Evolutionary conservation across 495 filamentous ascomycete species (phyloP).

Genomic region (Echria macrotheca): DNA sequence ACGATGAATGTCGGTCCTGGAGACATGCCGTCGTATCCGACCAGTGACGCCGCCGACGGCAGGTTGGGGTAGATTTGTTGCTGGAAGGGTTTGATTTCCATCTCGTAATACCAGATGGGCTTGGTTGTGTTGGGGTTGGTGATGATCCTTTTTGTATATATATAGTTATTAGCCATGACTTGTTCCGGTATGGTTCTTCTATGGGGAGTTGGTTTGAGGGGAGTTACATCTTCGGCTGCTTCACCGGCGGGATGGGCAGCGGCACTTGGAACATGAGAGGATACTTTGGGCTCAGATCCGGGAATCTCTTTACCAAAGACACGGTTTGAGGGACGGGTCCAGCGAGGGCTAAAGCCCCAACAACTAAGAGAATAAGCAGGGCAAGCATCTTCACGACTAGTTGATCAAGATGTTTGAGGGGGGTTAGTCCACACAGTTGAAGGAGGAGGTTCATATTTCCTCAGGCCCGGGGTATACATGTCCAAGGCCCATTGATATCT

Average conservation of each 20-base stretch:
- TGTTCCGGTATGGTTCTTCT: background rate
- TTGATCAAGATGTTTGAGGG: too few relatives aligned
- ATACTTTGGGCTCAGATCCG: slow-evolving; percentile 4
- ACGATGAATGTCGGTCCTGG: slow-evolving; percentile 46
- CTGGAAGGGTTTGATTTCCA: slow-evolving; percentile 39
- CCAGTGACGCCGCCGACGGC: slow-evolving; percentile 32
- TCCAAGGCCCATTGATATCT: too few relatives aligned
- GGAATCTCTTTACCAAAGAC: background rate
- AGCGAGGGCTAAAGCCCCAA: too few relatives aligned
- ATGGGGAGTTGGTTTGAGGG: background rate
- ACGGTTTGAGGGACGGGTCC: too few relatives aligned
- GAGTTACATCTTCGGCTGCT: slow-evolving; percentile 2
- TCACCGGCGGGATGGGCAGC: slow-evolving; percentile 5
- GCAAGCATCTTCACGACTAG: too few relatives aligned
- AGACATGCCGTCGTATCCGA: slow-evolving; percentile 46
- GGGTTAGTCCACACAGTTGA: too few relatives aligned
- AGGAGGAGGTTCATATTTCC: too few relatives aligned
- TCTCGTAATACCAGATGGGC: slow-evolving; percentile 22
- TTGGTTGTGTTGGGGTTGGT: background rate
- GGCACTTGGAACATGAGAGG: slow-evolving; percentile 11
- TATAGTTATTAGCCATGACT: too few relatives aligned
- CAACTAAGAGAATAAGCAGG: too few relatives aligned
- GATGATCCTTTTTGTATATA: too few relatives aligned
- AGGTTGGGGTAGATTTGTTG: slow-evolving; percentile 41
- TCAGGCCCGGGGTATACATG: too few relatives aligned